Percentiles rank a stretch among this genome's conserved stretches.
These are phyloP conservation scores for Colletotrichum lini DNA, from an alignment of 2,329 filamentous ascomycete species.

Conservation along the genomic window DNA sequence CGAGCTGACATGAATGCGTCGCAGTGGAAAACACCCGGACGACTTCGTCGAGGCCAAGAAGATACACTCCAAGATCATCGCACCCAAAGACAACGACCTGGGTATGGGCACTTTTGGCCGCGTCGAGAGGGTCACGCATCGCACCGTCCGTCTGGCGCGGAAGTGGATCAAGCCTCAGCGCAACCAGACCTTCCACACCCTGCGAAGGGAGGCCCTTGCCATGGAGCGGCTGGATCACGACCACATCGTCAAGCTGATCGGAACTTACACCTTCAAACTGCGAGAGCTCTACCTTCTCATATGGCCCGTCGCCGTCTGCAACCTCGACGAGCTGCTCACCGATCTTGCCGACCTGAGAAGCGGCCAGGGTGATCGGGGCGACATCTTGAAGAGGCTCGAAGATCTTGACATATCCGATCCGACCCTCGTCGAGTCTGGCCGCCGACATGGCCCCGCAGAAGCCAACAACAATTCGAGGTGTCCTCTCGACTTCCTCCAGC, in stretches of 20 bases:
- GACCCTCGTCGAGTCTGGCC: conserved; percentile 52
- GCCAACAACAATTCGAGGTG: conserved; percentile 45
- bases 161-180: conserved; percentile 59
- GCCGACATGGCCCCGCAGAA: conserved; percentile 31
- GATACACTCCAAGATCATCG: conserved; percentile 47
- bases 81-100: conserved; percentile 51
- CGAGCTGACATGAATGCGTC: conserved; percentile 1
- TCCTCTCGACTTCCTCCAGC: conserved; percentile 59
- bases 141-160: conserved; percentile 59
- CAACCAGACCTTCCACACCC: conserved; percentile 55
- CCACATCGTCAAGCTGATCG: conserved; percentile 63
- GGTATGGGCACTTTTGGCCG: conserved; percentile 60
- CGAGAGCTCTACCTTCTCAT: conserved; percentile 61
- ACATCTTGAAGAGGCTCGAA: conserved; percentile 56
- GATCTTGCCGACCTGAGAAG: conserved; percentile 59
- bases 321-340: conserved; percentile 58
- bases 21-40: conserved; percentile 49
- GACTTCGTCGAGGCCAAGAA: conserved; percentile 49
- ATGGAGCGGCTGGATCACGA: conserved; percentile 64
- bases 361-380: conserved; percentile 56
- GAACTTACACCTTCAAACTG: conserved; percentile 59
- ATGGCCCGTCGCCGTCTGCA: conserved; percentile 64
- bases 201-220: conserved; percentile 61
- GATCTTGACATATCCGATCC: conserved; percentile 56
- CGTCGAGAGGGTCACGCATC: conserved; percentile 60